Base-by-base conservation (phyloP, 2,329 filamentous ascomycete genomes). In the Golovinomyces cichoracearum region DNA sequence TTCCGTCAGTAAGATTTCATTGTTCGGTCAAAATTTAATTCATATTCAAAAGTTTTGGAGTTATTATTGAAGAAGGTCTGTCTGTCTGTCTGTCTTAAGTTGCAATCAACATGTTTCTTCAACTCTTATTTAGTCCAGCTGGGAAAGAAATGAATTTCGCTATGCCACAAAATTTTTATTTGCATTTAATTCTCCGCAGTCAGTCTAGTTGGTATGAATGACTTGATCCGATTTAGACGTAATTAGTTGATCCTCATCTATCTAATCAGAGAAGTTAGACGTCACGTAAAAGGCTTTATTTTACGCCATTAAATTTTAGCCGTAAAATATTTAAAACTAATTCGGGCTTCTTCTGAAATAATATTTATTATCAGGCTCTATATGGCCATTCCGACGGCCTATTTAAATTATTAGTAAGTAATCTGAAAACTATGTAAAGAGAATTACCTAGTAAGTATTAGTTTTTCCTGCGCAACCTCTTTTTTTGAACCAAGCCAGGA, bases 1-100 rank as follows among this genome's bases (percentile, higher is more conserved):
- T 79, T 74, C 57, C 69, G 76, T 53, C 71, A 76, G 58, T 74
- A 50, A 53, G 35, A 5, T 23, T 13, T 38, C 9, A 13, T 29
- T 6, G 17, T 27, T 49, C 10, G 17, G 21, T 2, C 35, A 19
- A 9, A 35, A 21, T 47, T 12, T 23, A 38, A 47, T 25, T 23
- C 13, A 23, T 15, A 38, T 19, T 26, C 7, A 44, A 29, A 22
- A 45, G 19, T 42, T 26, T 40, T 46, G 31, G 26, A 35, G 44
- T 40, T 29, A 35, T 21, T 12, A 27, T 22, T 15, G 12, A 12
- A 22, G 9, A 29, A 15, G n/a, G n/a, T n/a, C n/a, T n/a, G n/a
- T n/a, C n/a, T n/a, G n/a, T n/a, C n/a, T n/a, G n/a, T 25, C 21
- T 47, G 5, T 38, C 35, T 38, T 17, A 19, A 38, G 9, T 38